phyloP scores from a whole-genome alignment of 768 basidiomycete species.

The Crassisporium funariophilum region DNA sequence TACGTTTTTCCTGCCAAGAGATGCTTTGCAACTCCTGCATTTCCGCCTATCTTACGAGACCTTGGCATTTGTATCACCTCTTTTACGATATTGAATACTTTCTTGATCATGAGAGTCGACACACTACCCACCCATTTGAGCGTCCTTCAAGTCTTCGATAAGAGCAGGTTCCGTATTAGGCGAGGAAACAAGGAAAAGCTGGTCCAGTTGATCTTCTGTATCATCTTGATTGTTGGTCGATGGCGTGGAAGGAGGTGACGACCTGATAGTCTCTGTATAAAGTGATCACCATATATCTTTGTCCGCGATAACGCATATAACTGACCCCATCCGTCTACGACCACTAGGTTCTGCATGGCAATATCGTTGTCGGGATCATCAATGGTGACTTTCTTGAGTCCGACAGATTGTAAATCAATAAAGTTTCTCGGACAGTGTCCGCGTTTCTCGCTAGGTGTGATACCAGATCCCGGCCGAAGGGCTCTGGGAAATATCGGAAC shows the following conservation, averaged over 20 bases:
- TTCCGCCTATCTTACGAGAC: slow-evolving; percentile 46
- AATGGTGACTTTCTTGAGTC: slow-evolving; percentile 14
- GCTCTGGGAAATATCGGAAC: slow-evolving; percentile 47
- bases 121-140: slow-evolving; percentile 49
- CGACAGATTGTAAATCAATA: slow-evolving; percentile 7
- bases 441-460: background rate
- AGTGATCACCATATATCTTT: background rate
- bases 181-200: slow-evolving; percentile 52
- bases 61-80: slow-evolving; percentile 60
- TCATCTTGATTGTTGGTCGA: slow-evolving; percentile 41
- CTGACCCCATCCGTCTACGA: slow-evolving; percentile 70
- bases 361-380: slow-evolving; percentile 45
- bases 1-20: slow-evolving; percentile 32
- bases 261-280: slow-evolving; percentile 36
- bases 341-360: slow-evolving; percentile 50
- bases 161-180: slow-evolving; percentile 46
- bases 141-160: slow-evolving; percentile 39
- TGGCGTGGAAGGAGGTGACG: slow-evolving; percentile 45
- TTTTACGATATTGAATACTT: slow-evolving; percentile 19
- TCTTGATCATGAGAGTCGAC: background rate
- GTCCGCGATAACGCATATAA: slow-evolving; percentile 13
- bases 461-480: slow-evolving; percentile 20
- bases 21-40: slow-evolving; percentile 26
- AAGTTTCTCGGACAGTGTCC: slow-evolving; percentile 11
- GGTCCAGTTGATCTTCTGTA: slow-evolving; percentile 51